Evolutionary conservation across 2,329 filamentous ascomycete species (phyloP).

Genomic region (Fusarium tuaranense): DNA sequence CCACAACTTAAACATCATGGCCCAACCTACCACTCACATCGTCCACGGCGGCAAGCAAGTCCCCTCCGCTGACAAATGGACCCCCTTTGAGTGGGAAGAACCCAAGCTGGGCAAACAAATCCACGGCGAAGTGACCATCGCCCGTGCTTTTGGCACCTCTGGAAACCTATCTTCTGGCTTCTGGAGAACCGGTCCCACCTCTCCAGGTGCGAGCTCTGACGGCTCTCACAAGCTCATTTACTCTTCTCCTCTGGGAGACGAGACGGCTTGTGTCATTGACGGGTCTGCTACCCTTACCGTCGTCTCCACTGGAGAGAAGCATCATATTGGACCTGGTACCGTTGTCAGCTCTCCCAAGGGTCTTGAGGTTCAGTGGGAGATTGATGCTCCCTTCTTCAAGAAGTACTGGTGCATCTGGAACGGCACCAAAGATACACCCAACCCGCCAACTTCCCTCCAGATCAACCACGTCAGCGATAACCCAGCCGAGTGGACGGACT

Average conservation of each 20-base stretch:
- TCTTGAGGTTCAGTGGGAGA: conserved; percentile 8
- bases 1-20: background rate
- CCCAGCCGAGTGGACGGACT: conserved; percentile 22
- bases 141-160: conserved; percentile 5
- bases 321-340: conserved; percentile 1
- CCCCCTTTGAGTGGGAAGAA: conserved; percentile 15
- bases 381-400: conserved; percentile 9
- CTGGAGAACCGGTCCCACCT: conserved; percentile 2
- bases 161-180: conserved; percentile 8
- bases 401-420: conserved; percentile 21
- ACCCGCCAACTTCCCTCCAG: conserved; percentile 1
- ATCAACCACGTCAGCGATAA: conserved; percentile 19
- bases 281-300: conserved; percentile 8
- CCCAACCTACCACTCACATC: conserved; percentile 6
- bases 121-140: conserved; percentile 4
- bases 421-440: background rate
- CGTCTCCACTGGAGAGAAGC: conserved; percentile 2
- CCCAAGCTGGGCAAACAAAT: conserved; percentile 10
- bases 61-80: conserved; percentile 1
- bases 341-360: conserved; percentile 9
- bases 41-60: conserved; percentile 12
- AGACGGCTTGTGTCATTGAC: conserved; percentile 6
- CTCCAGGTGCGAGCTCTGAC: background rate
- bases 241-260: conserved; percentile 4
- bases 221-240: conserved; percentile 10